Conservation (phyloP, 495 filamentous ascomycete species). For the Xanthoparmelia taractica region DNA sequence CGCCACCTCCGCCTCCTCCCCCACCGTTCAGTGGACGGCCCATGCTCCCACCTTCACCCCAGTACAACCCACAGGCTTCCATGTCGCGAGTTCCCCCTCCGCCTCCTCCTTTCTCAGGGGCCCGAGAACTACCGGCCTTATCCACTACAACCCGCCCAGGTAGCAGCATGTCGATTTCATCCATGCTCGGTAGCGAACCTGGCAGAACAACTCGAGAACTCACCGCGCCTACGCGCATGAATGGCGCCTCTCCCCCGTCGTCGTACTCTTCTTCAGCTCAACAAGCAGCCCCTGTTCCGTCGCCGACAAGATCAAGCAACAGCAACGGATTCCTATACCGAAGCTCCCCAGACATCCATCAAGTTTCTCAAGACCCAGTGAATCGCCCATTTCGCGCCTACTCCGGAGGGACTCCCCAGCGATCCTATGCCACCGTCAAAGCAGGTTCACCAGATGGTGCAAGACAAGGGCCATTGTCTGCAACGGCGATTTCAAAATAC, state of each 20-base stretch:
- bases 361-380: constrained; percentile 31
- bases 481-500: constrained; percentile 8
- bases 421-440: constrained; percentile 19
- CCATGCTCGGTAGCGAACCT: constrained; percentile 63
- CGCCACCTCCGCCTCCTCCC: constrained; percentile 28
- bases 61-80: constrained; percentile 35
- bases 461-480: constrained; percentile 34
- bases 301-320: constrained; percentile 42
- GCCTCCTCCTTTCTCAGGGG: constrained; percentile 39
- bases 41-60: constrained; percentile 55
- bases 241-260: constrained; percentile 13
- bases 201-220: constrained; percentile 56
- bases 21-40: constrained; percentile 44
- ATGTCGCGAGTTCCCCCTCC: constrained; percentile 31
- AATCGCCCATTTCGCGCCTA: constrained; percentile 39
- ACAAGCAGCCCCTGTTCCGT: constrained; percentile 41
- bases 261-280: constrained; percentile 9
- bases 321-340: constrained; percentile 61
- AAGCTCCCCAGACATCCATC: constrained; percentile 62
- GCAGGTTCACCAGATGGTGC: constrained; percentile 27
- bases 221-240: constrained; percentile 28
- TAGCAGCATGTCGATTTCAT: constrained; percentile 93
- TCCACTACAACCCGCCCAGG: constrained; percentile 47
- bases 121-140: constrained; percentile 46
- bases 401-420: constrained; percentile 36